phyloP scores from a whole-genome alignment of 192 early-diverging fungal species.

The Irineochytrium annulatum region DNA sequence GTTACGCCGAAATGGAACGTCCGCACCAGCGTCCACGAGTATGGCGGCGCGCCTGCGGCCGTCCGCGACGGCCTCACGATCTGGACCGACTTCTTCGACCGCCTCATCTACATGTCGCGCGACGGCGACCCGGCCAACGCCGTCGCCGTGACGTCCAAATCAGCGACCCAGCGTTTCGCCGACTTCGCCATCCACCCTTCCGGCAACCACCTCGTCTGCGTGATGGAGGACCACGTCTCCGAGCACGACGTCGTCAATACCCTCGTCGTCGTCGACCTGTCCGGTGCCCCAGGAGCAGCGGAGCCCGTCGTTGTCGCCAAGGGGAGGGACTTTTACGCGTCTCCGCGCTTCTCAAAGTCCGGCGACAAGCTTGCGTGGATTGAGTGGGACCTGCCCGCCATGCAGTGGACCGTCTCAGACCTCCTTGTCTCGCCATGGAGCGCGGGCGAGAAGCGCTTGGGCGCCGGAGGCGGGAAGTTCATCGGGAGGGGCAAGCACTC shows the following conservation, averaged over 20 bases:
- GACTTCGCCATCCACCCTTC: conserved; percentile 58
- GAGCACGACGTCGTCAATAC: conserved; percentile 54
- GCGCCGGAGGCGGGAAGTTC: too few species aligned
- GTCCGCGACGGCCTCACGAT: conserved; percentile 52
- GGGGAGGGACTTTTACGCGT: conserved; percentile 64
- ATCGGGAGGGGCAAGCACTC: conserved; percentile 38
- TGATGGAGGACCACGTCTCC: conserved; percentile 68
- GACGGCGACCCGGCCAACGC: conserved; percentile 21
- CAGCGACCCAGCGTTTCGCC: conserved; percentile 50
- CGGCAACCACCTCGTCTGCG: conserved; percentile 52
- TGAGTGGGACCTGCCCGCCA: conserved; percentile 70
- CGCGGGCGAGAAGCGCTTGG: background rate
- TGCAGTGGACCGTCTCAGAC: conserved; percentile 75
- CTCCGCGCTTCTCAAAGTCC: conserved; percentile 50
- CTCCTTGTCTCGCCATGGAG: conserved; percentile 44
- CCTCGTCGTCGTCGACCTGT: conserved; percentile 54
- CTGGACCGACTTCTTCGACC: conserved; percentile 59
- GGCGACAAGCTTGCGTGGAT: conserved; percentile 55
- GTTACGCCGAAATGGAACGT: conserved; percentile 28
- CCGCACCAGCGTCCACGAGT: conserved; percentile 71
- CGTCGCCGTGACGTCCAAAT: conserved; percentile 39
- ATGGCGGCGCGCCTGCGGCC: conserved; percentile 64
- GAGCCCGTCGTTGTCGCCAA: conserved; percentile 42
- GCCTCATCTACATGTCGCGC: conserved; percentile 50
- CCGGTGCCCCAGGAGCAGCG: conserved; percentile 5